A percentile compares a stretch with the other conserved stretches of the same genome.
Conservation (phyloP, 768 basidiomycete species). For the Phaeotremella fagi region DNA sequence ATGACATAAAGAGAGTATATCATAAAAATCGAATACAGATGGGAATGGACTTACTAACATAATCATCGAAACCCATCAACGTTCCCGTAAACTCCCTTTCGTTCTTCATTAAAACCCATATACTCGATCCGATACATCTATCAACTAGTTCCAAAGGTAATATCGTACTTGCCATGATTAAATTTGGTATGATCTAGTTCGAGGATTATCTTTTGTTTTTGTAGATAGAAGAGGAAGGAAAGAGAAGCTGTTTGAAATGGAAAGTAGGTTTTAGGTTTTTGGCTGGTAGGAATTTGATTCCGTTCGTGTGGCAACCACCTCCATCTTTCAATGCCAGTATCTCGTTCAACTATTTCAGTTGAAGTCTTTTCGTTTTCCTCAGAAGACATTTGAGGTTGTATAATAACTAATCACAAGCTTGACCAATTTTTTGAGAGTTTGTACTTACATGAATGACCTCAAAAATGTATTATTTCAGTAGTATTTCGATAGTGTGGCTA, state of each 20-base stretch:
- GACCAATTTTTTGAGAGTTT: no score
- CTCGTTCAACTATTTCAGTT: no score
- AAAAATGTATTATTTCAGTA: no score
- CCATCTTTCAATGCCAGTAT: no score
- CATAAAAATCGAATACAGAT: neutral
- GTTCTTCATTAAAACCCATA: conserved; percentile 98
- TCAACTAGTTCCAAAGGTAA: conserved; percentile 96
- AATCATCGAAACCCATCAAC: conserved; percentile 94
- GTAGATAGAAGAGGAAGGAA: neutral
- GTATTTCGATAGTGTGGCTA: no score
- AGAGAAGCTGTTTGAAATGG: neutral
- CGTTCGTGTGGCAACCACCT: no score
- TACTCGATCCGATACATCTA: conserved; percentile 90
- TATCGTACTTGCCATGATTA: conserved; percentile 83
- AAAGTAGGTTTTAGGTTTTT: neutral
- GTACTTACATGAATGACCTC: no score
- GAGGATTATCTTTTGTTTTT: neutral
- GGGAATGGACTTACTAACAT: conserved; percentile 76
- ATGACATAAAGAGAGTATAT: neutral
- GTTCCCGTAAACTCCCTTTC: conserved; percentile 96
- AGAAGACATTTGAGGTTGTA: no score
- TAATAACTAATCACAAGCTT: no score
- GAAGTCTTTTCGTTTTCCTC: no score
- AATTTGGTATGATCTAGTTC: neutral
- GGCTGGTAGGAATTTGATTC: neutral